A percentile compares a stretch with the other conserved stretches of the same genome.
phyloP scores from a whole-genome alignment of 1,284 basidiomycete genomes.

The Pseudozyma pruni region DNA sequence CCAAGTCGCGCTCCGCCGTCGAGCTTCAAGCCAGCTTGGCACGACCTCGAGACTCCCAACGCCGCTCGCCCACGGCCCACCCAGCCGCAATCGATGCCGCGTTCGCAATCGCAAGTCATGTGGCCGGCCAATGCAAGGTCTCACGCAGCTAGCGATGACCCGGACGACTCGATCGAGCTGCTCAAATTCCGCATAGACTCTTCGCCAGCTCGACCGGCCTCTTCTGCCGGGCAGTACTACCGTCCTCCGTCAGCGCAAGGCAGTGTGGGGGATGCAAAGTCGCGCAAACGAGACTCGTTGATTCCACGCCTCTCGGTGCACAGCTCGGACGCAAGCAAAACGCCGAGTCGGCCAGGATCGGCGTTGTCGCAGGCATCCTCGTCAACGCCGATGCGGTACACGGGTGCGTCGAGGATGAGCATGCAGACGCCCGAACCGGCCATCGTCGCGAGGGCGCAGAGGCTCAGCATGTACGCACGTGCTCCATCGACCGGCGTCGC shows the following conservation, averaged over 20 bases:
- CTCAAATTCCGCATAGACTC: slow-evolving; percentile 16
- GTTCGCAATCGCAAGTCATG: slow-evolving; percentile 33
- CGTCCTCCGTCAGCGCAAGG: slow-evolving; percentile 51
- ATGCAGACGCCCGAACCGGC: slow-evolving; percentile 65
- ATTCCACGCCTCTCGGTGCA: slow-evolving; percentile 50
- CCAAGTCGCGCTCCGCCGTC: slow-evolving; percentile 40
- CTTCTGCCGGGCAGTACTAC: slow-evolving; percentile 52
- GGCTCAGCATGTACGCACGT: slow-evolving; percentile 55
- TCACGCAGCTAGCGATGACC: slow-evolving; percentile 1
- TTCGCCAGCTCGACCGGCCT: slow-evolving; percentile 29
- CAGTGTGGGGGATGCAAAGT: slow-evolving; percentile 34
- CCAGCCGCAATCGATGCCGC: slow-evolving; percentile 28
- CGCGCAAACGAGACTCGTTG: slow-evolving; percentile 46
- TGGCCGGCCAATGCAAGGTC: slow-evolving; percentile 18
- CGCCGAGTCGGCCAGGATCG: slow-evolving; percentile 50
- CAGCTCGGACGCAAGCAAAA: slow-evolving; percentile 9
- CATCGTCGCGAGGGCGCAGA: slow-evolving; percentile 55
- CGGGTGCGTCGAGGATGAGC: slow-evolving; percentile 43
- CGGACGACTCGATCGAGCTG: slow-evolving; percentile 39
- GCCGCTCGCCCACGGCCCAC: background rate
- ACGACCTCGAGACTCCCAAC: slow-evolving; percentile 23
- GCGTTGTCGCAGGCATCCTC: slow-evolving; percentile 50
- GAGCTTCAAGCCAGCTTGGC: slow-evolving; percentile 40
- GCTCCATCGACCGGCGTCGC: slow-evolving; percentile 43
- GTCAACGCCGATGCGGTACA: slow-evolving; percentile 38